Base-by-base conservation (phyloP, 1,284 basidiomycete genomes). In the Trichosporon inkin region DNA sequence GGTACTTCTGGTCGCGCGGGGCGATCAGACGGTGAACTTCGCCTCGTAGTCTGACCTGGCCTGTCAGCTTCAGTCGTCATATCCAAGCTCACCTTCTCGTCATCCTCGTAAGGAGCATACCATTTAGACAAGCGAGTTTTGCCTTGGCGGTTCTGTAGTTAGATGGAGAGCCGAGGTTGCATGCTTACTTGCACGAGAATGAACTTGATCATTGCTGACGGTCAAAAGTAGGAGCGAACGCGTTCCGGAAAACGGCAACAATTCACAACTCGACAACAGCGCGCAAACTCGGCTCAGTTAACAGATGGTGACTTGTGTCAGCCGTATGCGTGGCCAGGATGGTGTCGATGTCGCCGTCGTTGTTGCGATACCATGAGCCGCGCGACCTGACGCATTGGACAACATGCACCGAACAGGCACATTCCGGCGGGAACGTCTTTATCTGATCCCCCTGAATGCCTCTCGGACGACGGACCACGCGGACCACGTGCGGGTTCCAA, bases 1-100 rank as follows among this genome's bases (percentile, higher is more conserved):
- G 96, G 68, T 97, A 95, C 78, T 97, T 97, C 81, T 97, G 94
- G 78, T 99, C 95, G 65, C 95, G 80, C n/a, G 94, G 92, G 0
- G 95, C 95, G 17, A 99, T 90, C 63, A 98, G 78, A 41, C 95
- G 83, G 75, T 98, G 95, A 1, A 99, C 94, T 77, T 99, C 95
- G 20, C 93, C 94, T 38, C 93, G 84, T 58, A 98, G 82, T 57
- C 92, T 85, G 59, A 94, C 88, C 90, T 95, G 71, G 53, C 67
- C 52, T 17, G 58, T 62, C 35, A 63, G 54, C 37, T n/a, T 11
- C 14, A 6, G 13, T 7, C 10, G 5, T 14, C 32, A 17, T 28
- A 1, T n/a, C 24, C 14, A 1, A n/a, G 67, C 82, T 52, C 60
- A 90, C 91, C 85, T 95, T 96, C 82, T 95, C 92, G 68, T 95